These are phyloP conservation scores for Verticillium tricorpus DNA, from an alignment of 2,329 filamentous ascomycete genomes.

Conservation along the genomic window DNA sequence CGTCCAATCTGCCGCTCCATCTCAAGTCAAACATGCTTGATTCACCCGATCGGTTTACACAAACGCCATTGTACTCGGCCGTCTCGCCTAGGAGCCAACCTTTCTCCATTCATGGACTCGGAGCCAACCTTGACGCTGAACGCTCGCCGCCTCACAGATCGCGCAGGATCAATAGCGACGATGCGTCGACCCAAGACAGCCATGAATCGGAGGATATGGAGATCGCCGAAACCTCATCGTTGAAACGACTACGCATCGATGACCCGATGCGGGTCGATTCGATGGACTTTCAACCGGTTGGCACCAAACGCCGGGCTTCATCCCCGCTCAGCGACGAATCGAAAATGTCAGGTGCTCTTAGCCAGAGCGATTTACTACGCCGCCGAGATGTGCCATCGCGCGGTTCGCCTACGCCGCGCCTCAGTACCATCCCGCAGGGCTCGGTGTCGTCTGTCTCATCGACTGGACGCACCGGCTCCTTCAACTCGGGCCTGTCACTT, in stretches of 20 bases:
- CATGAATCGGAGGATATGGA: slow-evolving; percentile 44
- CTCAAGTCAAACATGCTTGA: slow-evolving; percentile 35
- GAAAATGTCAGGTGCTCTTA: slow-evolving; percentile 29
- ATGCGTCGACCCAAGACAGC: slow-evolving; percentile 42
- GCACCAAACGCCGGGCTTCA: slow-evolving; percentile 52
- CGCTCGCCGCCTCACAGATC: slow-evolving; percentile 40
- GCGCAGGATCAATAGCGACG: slow-evolving; percentile 46
- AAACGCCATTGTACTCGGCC: slow-evolving; percentile 43
- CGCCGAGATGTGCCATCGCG: slow-evolving; percentile 44
- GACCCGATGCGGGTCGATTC: slow-evolving; percentile 23
- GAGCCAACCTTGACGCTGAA: slow-evolving; percentile 21
- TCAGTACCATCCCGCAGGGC: slow-evolving; percentile 40
- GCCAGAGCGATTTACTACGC: slow-evolving; percentile 39
- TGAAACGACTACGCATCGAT: slow-evolving; percentile 47
- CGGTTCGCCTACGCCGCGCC: slow-evolving; percentile 48
- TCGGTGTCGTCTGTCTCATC: slow-evolving; percentile 32
- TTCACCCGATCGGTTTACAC: slow-evolving; percentile 36
- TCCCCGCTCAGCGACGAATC: slow-evolving; percentile 48
- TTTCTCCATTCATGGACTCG: slow-evolving; percentile 33
- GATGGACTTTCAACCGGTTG: slow-evolving; percentile 33
- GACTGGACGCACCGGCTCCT: slow-evolving; percentile 34
- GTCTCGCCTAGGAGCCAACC: slow-evolving; percentile 38
- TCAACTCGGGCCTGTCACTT: slow-evolving; percentile 18
- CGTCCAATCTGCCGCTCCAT: slow-evolving; percentile 20
- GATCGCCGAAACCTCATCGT: slow-evolving; percentile 45